Evolutionary conservation across 2,329 filamentous ascomycete species (phyloP).

Genomic region (Colletotrichum liaoningense): DNA sequence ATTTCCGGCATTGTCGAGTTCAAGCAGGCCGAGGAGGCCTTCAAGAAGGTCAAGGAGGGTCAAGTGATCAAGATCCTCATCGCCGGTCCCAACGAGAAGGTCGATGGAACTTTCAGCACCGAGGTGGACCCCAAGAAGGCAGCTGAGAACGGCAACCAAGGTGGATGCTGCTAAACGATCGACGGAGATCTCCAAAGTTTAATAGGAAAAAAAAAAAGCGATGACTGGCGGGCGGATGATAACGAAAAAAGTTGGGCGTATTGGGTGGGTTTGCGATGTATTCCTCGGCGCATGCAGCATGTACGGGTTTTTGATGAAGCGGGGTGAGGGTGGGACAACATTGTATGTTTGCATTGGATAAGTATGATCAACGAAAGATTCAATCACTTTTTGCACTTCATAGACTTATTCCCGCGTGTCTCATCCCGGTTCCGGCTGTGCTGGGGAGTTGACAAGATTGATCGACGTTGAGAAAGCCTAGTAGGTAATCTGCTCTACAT

Average conservation of each 20-base stretch:
- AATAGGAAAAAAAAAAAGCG: background rate
- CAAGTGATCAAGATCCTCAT: slow-evolving; percentile 80
- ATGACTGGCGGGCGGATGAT: slow-evolving; percentile 13
- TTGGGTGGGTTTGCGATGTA: slow-evolving; percentile 18
- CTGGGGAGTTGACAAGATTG: background rate
- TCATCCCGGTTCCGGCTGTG: background rate
- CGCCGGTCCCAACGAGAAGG: slow-evolving; percentile 73
- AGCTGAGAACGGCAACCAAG: slow-evolving; percentile 29
- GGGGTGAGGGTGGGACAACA: background rate
- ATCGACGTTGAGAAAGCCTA: background rate
- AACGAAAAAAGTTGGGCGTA: slow-evolving; percentile 23
- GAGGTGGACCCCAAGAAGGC: slow-evolving; percentile 30
- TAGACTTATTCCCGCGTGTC: background rate
- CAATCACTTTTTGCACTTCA: background rate
- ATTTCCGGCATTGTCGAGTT: slow-evolving; percentile 84
- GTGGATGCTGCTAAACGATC: slow-evolving; percentile 29
- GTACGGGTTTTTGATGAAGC: slow-evolving; percentile 5
- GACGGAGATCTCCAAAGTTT: too few species aligned
- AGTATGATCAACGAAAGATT: slow-evolving; percentile 3
- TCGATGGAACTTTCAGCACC: slow-evolving; percentile 38
- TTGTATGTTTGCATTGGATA: slow-evolving; percentile 13
- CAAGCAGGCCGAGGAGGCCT: slow-evolving; percentile 84
- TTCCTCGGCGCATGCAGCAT: slow-evolving; percentile 27
- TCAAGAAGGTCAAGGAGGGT: slow-evolving; percentile 86
- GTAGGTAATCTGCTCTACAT: background rate